Evolutionary conservation across 2,329 filamentous ascomycete genomes (phyloP).

Genomic region (Colletotrichum gigasporum): DNA sequence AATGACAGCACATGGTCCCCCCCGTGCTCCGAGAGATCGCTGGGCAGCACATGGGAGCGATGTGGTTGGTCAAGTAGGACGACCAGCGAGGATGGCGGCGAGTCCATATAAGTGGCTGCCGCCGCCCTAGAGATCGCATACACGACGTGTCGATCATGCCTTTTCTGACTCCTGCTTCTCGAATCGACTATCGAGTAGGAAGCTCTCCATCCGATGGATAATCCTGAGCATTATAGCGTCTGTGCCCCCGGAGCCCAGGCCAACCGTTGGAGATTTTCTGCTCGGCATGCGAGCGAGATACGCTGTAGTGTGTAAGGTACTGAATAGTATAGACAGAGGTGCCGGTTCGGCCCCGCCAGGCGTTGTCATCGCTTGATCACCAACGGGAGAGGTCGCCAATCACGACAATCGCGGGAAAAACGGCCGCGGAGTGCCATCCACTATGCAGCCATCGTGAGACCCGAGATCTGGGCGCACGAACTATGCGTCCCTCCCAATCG

Average conservation of each 20-base stretch:
- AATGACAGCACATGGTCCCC: not conserved
- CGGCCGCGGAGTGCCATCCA: too few species aligned
- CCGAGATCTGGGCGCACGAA: too few species aligned
- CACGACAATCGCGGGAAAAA: too few species aligned
- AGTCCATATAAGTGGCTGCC: not conserved
- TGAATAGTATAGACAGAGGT: too few species aligned
- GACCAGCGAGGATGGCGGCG: not conserved
- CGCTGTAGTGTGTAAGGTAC: too few species aligned
- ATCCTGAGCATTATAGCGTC: not conserved
- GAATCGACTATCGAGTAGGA: not conserved
- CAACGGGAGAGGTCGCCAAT: too few species aligned
- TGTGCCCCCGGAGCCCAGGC: not conserved
- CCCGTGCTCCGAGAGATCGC: not conserved
- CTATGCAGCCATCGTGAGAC: too few species aligned
- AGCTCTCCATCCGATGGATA: not conserved
- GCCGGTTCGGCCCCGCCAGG: too few species aligned
- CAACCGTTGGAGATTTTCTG: constrained; percentile 1
- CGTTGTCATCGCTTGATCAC: too few species aligned
- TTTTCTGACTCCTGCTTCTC: not conserved
- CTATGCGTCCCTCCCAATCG: too few species aligned
- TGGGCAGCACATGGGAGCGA: too few species aligned
- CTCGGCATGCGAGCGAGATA: too few species aligned
- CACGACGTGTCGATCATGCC: not conserved
- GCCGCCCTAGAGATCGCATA: not conserved
- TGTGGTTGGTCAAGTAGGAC: not conserved